These are phyloP conservation scores for Fagus sylvatica DNA, from an alignment of 306 rosid species.

Conservation along the genomic window DNA sequence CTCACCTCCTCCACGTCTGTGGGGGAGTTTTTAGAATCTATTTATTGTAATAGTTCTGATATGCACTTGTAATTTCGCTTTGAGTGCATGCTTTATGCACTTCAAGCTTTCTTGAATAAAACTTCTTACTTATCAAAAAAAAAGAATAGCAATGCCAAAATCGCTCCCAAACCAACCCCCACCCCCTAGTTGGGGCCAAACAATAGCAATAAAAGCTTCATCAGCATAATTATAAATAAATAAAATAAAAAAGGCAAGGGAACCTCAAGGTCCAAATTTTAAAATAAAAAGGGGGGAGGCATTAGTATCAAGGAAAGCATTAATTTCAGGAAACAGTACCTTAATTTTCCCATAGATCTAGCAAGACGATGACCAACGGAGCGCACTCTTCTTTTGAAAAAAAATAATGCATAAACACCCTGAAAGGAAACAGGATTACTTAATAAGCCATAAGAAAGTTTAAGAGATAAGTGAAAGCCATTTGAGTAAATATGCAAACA, in stretches of 20 bases:
- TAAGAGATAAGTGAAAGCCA: slow-evolving; percentile 1
- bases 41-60: too few relatives aligned
- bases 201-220: background rate
- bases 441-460: slow-evolving; percentile 5
- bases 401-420: slow-evolving; percentile 94
- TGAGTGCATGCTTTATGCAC: too few relatives aligned
- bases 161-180: background rate
- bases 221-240: background rate
- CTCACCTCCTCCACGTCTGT: too few relatives aligned
- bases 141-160: background rate
- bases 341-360: slow-evolving; percentile 80
- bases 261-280: too few relatives aligned
- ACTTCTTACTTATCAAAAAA: too few relatives aligned
- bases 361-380: slow-evolving; percentile 95
- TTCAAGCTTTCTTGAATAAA: too few relatives aligned
- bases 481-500: background rate
- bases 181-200: background rate
- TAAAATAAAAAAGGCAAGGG: background rate
- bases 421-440: slow-evolving; percentile 36
- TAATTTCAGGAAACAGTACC: slow-evolving; percentile 41
- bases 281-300: background rate
- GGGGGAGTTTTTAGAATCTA: too few relatives aligned
- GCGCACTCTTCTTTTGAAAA: slow-evolving; percentile 90
- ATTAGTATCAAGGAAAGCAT: background rate
- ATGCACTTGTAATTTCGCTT: too few relatives aligned